phyloP scores from a whole-genome alignment of 129 eudicot species.

The Flaveria sonorensis region DNA sequence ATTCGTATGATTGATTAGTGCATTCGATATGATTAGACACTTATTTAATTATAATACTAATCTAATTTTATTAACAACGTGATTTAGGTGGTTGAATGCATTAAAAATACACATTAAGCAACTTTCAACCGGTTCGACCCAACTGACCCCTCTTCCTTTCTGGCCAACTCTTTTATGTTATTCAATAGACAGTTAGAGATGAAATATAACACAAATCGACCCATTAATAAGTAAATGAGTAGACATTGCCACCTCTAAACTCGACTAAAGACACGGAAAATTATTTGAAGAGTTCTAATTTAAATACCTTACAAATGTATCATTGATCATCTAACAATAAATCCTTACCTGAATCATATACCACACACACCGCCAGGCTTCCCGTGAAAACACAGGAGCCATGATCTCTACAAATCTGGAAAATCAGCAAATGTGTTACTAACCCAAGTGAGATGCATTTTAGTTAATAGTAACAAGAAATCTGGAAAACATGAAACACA shows the following conservation, averaged over 20 bases:
- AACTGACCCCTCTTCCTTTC: not conserved
- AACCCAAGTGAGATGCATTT: not conserved
- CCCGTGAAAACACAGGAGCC: conserved; percentile 28
- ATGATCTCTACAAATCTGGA: conserved; percentile 72
- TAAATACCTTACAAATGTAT: not conserved
- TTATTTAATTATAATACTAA: not conserved
- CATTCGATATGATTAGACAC: not conserved
- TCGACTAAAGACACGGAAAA: not conserved
- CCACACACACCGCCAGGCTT: conserved; percentile 31
- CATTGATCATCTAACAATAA: conserved; percentile 6
- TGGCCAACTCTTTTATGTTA: not conserved
- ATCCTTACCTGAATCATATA: conserved; percentile 55
- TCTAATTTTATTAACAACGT: not conserved
- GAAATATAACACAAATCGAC: not conserved
- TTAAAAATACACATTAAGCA: not conserved
- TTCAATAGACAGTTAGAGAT: not conserved
- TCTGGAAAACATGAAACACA: not conserved
- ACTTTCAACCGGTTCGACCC: not conserved
- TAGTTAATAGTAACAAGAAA: not conserved
- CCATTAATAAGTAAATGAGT: not conserved
- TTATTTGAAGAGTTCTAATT: conserved; percentile 1
- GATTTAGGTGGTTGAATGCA: not conserved
- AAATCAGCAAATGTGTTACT: not conserved
- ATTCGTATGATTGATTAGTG: not conserved
- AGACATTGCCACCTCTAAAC: not conserved